A percentile compares a stretch with the other conserved stretches of the same genome.
These are phyloP conservation scores for Macrolepiota albuminosa DNA, from an alignment of 768 basidiomycete species.

Conservation along the genomic window DNA sequence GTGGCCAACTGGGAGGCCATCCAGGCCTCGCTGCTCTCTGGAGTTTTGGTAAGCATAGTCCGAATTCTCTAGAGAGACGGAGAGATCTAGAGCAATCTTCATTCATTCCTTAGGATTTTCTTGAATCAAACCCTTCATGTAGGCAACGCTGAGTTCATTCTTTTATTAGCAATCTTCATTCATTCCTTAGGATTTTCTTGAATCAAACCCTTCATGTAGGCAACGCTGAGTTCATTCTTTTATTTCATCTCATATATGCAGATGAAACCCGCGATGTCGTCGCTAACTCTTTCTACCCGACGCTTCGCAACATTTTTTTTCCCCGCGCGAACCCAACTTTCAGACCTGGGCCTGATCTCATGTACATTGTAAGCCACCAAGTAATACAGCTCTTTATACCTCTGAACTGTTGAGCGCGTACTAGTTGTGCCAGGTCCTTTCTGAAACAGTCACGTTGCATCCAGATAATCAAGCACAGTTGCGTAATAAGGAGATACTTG, in stretches of 20 bases:
- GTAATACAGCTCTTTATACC: not conserved
- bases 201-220: constrained; percentile 24
- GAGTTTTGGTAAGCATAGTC: constrained; percentile 35
- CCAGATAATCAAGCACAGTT: constrained; percentile 40
- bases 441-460: constrained; percentile 39
- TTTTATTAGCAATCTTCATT: constrained; percentile 8
- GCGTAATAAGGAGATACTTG: constrained; percentile 37
- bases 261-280: constrained; percentile 28
- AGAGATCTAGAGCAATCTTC: not conserved
- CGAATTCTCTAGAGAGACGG: not conserved
- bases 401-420: constrained; percentile 5
- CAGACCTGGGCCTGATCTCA: constrained; percentile 14
- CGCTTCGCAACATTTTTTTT: constrained; percentile 20
- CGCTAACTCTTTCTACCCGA: constrained; percentile 20
- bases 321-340: not conserved
- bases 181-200: constrained; percentile 25
- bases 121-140: constrained; percentile 28
- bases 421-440: constrained; percentile 51
- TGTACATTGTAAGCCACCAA: constrained; percentile 19
- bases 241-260: constrained; percentile 25
- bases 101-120: constrained; percentile 22
- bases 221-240: not conserved
- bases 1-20: constrained; percentile 39
- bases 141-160: not conserved
- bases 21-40: constrained; percentile 45